These are phyloP conservation scores for Alnus glutinosa DNA, from an alignment of 306 rosid species.

Conservation along the genomic window DNA sequence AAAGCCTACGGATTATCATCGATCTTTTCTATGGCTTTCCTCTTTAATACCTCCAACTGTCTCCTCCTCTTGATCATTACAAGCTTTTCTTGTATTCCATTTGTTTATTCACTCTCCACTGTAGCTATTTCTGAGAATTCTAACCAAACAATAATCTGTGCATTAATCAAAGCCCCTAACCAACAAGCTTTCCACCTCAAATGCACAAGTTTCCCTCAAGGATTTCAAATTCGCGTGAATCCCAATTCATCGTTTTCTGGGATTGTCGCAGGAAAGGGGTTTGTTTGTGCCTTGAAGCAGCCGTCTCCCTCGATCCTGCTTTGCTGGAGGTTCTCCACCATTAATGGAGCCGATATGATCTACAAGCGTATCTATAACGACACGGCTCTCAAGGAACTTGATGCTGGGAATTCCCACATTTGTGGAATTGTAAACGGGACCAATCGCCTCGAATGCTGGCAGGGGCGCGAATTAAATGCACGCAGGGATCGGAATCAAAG, in stretches of 20 bases:
- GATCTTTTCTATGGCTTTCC: slow-evolving; percentile 49
- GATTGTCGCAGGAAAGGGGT: slow-evolving; percentile 70
- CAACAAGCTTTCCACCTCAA: slow-evolving; percentile 37
- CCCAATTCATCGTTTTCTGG: slow-evolving; percentile 41
- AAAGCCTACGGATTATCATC: slow-evolving; percentile 1
- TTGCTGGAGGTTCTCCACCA: slow-evolving; percentile 80
- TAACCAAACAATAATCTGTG: slow-evolving; percentile 60
- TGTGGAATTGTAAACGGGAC: slow-evolving; percentile 53
- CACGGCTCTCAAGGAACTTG: slow-evolving; percentile 36
- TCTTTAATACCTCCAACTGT: slow-evolving; percentile 9
- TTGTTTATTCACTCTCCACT: slow-evolving; percentile 47
- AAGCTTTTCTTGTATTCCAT: slow-evolving; percentile 30
- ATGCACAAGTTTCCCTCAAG: slow-evolving; percentile 57
- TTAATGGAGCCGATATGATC: slow-evolving; percentile 28
- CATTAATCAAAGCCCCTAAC: slow-evolving; percentile 35
- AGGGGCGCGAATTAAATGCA: slow-evolving; percentile 38
- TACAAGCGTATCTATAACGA: slow-evolving; percentile 51
- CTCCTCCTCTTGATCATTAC: slow-evolving; percentile 4
- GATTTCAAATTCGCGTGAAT: slow-evolving; percentile 24
- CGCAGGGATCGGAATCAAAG: neutral
- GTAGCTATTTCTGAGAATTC: slow-evolving; percentile 68
- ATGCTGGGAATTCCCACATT: slow-evolving; percentile 57
- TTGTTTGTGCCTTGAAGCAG: slow-evolving; percentile 56
- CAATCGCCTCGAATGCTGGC: slow-evolving; percentile 68
- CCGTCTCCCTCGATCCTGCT: slow-evolving; percentile 31